Percentiles rank a stretch among this genome's conserved stretches.
phyloP scores from a whole-genome alignment of 202 grass and related monocot species.

The Panicum virgatum region DNA sequence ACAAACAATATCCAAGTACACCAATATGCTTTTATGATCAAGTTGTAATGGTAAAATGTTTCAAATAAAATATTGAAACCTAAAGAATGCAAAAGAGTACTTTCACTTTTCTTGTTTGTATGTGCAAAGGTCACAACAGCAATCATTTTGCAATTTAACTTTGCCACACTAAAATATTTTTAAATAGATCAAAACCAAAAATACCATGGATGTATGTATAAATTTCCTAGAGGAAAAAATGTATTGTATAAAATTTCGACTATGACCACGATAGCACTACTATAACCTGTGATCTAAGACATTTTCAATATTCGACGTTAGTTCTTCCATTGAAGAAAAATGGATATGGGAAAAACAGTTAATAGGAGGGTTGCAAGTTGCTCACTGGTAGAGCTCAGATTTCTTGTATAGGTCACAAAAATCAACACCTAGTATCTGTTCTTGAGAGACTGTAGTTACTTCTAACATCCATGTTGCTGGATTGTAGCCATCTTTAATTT shows the following conservation, averaged over 20 bases:
- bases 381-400: constrained; percentile 71
- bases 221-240: no score
- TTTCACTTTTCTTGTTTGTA: not conserved
- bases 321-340: not conserved
- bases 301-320: not conserved
- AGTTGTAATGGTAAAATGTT: no score
- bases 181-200: not conserved
- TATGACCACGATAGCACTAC: not conserved
- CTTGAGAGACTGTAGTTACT: constrained; percentile 62
- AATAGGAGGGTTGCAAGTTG: constrained; percentile 17
- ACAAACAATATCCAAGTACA: not conserved
- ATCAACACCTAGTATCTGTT: constrained; percentile 62
- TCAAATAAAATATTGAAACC: not conserved
- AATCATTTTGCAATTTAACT: not conserved
- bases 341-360: not conserved
- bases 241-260: no score
- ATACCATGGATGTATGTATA: not conserved
- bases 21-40: not conserved
- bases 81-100: not conserved
- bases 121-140: not conserved
- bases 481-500: constrained; percentile 82
- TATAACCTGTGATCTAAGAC: not conserved
- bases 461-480: constrained; percentile 94
- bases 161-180: not conserved
- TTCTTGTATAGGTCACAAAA: constrained; percentile 74